Conservation (phyloP, 768 basidiomycete species). For the Kwoniella sp. region DNA sequence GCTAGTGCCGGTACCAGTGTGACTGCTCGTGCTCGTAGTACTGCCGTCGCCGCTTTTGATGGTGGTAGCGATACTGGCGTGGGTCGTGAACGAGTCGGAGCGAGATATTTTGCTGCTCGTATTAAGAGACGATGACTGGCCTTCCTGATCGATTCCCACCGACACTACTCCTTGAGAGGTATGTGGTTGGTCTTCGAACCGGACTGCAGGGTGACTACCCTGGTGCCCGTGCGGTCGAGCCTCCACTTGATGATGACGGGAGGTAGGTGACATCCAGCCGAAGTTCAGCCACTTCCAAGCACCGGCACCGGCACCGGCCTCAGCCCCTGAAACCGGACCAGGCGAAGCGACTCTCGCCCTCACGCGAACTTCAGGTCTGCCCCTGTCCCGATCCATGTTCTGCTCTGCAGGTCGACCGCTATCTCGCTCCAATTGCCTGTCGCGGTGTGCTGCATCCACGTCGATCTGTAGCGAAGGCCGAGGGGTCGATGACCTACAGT, state of each 20-base stretch:
- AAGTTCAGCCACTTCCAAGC: constrained; percentile 14
- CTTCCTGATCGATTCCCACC: background rate
- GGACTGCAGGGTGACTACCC: background rate
- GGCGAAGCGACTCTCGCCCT: background rate
- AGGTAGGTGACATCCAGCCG: constrained; percentile 17
- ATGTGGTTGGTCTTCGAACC: background rate
- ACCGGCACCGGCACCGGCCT: background rate
- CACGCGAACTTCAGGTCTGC: no score
- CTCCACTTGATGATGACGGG: no score
- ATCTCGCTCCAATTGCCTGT: background rate
- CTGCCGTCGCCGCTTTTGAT: background rate
- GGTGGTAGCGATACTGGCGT: background rate
- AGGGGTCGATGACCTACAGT: background rate
- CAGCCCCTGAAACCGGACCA: background rate
- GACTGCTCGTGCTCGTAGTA: background rate
- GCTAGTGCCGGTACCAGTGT: background rate
- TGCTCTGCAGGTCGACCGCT: no score
- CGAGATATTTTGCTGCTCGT: background rate
- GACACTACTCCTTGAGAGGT: no score
- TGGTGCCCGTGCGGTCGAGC: no score
- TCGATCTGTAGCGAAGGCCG: constrained; percentile 14
- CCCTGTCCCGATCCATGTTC: no score
- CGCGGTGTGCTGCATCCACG: constrained; percentile 7
- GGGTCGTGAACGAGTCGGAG: background rate
- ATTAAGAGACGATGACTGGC: background rate